phyloP scores from a whole-genome alignment of 2,329 filamentous ascomycete species.

The Paraconiothyrium brasiliense region DNA sequence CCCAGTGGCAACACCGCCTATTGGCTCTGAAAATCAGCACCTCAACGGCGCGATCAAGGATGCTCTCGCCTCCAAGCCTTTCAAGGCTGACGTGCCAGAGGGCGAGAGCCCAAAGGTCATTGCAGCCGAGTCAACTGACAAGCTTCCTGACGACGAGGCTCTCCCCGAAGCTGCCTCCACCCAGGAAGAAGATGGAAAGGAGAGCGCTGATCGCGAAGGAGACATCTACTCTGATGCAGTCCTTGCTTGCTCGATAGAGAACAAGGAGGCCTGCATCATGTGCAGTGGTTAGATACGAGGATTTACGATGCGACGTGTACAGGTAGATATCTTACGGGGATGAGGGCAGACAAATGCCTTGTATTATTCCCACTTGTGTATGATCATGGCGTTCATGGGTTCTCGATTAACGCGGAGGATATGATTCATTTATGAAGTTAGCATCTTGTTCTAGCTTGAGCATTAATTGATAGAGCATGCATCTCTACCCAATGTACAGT shows the following conservation, averaged over 20 bases:
- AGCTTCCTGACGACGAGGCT: constrained; percentile 68
- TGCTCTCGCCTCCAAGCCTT: constrained; percentile 70
- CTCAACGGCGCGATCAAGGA: constrained; percentile 60
- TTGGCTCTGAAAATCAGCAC: constrained; percentile 55
- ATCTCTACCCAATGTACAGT: not conserved
- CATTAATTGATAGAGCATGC: not conserved
- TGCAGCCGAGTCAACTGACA: constrained; percentile 71
- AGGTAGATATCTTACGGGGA: constrained; percentile 22
- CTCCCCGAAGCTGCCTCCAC: constrained; percentile 66
- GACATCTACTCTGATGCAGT: constrained; percentile 97
- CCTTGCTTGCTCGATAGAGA: constrained; percentile 95
- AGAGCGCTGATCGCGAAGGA: constrained; percentile 78
- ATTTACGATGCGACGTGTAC: constrained; percentile 20
- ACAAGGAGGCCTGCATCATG: constrained; percentile 94
- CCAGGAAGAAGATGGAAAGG: constrained; percentile 79
- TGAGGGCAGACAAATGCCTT: constrained; percentile 26
- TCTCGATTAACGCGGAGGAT: constrained; percentile 8
- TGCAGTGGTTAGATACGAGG: constrained; percentile 79
- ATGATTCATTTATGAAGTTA: constrained; percentile 6
- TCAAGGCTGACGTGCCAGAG: constrained; percentile 80
- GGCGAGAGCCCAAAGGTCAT: constrained; percentile 82
- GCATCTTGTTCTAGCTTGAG: not conserved
- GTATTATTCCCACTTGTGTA: constrained; percentile 23
- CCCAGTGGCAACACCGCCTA: constrained; percentile 72
- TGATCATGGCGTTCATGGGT: constrained; percentile 17